phyloP scores from a whole-genome alignment of 495 filamentous ascomycete genomes.

The Clavariopsis aquatica region DNA sequence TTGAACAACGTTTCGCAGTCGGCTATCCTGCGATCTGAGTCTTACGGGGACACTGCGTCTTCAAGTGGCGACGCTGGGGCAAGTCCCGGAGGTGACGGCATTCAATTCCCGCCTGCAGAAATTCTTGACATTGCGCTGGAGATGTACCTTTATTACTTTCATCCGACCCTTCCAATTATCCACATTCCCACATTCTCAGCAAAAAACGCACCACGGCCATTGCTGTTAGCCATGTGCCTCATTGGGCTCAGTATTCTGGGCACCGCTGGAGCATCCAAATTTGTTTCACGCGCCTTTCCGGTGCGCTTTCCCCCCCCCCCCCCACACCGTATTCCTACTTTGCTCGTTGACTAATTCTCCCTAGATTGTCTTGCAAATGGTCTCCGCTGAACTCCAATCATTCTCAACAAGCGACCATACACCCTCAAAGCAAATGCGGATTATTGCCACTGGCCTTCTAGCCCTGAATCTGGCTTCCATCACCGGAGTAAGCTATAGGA shows the following conservation, averaged over 20 bases:
- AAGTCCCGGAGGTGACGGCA: conserved; percentile 34
- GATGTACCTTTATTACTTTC: conserved; percentile 54
- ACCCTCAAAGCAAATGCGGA: conserved; percentile 48
- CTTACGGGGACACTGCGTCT: conserved; percentile 36
- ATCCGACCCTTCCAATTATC: conserved; percentile 55
- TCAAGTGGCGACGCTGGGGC: conserved; percentile 36
- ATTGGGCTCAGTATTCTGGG: conserved; percentile 56
- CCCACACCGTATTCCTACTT: no score
- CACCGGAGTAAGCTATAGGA: conserved; percentile 48
- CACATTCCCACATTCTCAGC: conserved; percentile 56
- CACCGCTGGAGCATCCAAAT: conserved; percentile 53
- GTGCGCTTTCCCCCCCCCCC: no score
- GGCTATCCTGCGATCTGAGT: conserved; percentile 17
- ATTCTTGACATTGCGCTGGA: conserved; percentile 61
- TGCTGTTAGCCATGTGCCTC: conserved; percentile 55
- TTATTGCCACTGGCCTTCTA: conserved; percentile 52
- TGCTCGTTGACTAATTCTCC: conserved; percentile 14
- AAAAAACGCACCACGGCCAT: conserved; percentile 47
- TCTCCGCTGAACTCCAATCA: conserved; percentile 48
- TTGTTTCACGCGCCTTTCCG: conserved; percentile 52
- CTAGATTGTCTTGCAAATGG: conserved; percentile 50
- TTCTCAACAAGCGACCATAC: conserved; percentile 46
- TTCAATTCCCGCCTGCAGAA: conserved; percentile 54
- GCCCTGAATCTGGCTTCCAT: conserved; percentile 54
- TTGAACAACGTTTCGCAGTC: conserved; percentile 37